phyloP scores from a whole-genome alignment of 2,329 filamentous ascomycete genomes.

The Aureobasidium lini region DNA sequence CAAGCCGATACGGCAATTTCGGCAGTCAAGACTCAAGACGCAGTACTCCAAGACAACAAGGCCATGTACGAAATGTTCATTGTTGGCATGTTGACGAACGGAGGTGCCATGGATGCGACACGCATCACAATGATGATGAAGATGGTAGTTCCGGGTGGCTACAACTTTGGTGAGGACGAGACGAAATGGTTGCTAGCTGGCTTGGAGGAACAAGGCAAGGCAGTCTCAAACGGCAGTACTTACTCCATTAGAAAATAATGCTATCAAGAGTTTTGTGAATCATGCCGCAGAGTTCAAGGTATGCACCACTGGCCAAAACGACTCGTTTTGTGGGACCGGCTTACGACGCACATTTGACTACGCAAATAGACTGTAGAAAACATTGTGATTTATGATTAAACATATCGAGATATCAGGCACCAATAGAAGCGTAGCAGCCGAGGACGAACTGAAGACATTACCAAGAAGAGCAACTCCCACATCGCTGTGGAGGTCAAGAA shows the following conservation, averaged over 20 bases:
- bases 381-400: not conserved
- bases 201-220: slow-evolving; percentile 64
- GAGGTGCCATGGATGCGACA: slow-evolving; percentile 70
- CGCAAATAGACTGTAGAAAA: too few species aligned
- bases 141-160: slow-evolving; percentile 81
- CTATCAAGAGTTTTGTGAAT: too few species aligned
- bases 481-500: not conserved
- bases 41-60: slow-evolving; percentile 59
- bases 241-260: slow-evolving; percentile 23
- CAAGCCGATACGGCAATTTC: slow-evolving; percentile 36
- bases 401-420: slow-evolving; percentile 1
- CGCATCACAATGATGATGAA: slow-evolving; percentile 93
- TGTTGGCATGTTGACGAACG: slow-evolving; percentile 89
- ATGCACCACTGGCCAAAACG: too few species aligned
- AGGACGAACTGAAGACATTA: not conserved
- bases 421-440: not conserved
- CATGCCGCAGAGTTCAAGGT: too few species aligned
- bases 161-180: slow-evolving; percentile 84
- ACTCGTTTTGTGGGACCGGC: too few species aligned
- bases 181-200: slow-evolving; percentile 69
- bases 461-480: not conserved
- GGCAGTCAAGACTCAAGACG: slow-evolving; percentile 45
- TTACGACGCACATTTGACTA: too few species aligned
- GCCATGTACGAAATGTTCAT: slow-evolving; percentile 87
- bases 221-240: slow-evolving; percentile 40